phyloP scores from a whole-genome alignment of 129 eudicot genomes.

The Tagetes erecta region DNA sequence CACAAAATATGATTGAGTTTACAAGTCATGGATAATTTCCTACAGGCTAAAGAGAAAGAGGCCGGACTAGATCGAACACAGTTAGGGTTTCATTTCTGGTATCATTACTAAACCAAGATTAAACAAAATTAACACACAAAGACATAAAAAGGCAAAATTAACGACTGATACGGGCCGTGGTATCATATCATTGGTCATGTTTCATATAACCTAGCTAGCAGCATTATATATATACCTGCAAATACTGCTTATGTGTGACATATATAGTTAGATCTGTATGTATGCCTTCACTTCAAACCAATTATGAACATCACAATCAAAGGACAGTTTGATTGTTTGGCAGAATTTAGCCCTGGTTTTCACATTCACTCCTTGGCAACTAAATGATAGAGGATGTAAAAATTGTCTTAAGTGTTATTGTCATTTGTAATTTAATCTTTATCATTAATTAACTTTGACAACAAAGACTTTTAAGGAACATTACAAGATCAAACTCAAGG shows the following conservation, averaged over 20 bases:
- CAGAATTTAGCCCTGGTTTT: neutral
- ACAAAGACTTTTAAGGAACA: conserved; percentile 2
- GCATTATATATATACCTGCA: neutral
- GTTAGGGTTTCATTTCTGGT: too few species aligned
- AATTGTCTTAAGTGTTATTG: neutral
- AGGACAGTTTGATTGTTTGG: neutral
- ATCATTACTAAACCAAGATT: neutral
- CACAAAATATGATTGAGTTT: neutral
- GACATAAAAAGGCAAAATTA: neutral
- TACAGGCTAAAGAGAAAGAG: too few species aligned
- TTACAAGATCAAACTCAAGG: conserved; percentile 2
- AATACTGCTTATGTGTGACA: neutral
- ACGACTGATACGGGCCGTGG: neutral
- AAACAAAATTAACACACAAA: neutral
- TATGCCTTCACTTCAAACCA: neutral
- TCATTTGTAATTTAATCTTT: neutral
- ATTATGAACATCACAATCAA: neutral
- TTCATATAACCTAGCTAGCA: neutral
- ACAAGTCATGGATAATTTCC: neutral
- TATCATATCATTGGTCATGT: neutral
- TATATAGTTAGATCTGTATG: neutral
- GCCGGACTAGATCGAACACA: neutral
- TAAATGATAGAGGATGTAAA: neutral
- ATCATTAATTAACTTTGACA: neutral
- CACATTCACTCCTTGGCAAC: conserved; percentile 8